Evolutionary conservation across 2,329 filamentous ascomycete species (phyloP).

Genomic region (Atkinsonella texensis): DNA sequence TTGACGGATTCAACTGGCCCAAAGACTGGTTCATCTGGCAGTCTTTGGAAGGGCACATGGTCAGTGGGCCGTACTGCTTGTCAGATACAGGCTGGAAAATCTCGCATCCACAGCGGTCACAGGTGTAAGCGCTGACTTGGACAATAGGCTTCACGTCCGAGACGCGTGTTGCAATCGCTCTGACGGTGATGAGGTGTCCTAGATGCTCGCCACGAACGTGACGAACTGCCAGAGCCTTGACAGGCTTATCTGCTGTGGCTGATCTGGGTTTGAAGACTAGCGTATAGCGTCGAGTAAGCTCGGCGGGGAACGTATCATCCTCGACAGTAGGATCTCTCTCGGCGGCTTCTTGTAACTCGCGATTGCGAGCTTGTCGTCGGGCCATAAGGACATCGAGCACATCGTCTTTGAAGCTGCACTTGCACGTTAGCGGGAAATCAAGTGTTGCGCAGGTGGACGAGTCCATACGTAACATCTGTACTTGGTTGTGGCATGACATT

Average conservation of each 20-base stretch:
- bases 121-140: constrained; percentile 96
- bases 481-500: constrained; percentile 70
- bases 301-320: constrained; percentile 75
- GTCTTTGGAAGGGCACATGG: constrained; percentile 78
- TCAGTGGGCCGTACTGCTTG: constrained; percentile 80
- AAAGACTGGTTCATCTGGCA: constrained; percentile 86
- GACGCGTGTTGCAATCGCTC: constrained; percentile 87
- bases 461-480: constrained; percentile 58
- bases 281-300: constrained; percentile 86
- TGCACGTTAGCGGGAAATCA: background rate
- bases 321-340: constrained; percentile 54
- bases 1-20: constrained; percentile 86
- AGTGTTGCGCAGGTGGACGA: background rate
- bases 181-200: constrained; percentile 83
- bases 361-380: constrained; percentile 76
- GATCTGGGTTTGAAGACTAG: constrained; percentile 90
- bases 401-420: constrained; percentile 79
- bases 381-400: constrained; percentile 95
- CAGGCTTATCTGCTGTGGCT: constrained; percentile 50
- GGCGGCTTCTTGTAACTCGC: constrained; percentile 55
- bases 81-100: constrained; percentile 93
- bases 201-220: constrained; percentile 89
- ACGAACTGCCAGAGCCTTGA: constrained; percentile 71
- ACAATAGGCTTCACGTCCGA: constrained; percentile 96
- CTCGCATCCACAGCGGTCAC: constrained; percentile 90